These are phyloP conservation scores for Fusarium mexicanum DNA, from an alignment of 2,329 filamentous ascomycete genomes.

Conservation along the genomic window DNA sequence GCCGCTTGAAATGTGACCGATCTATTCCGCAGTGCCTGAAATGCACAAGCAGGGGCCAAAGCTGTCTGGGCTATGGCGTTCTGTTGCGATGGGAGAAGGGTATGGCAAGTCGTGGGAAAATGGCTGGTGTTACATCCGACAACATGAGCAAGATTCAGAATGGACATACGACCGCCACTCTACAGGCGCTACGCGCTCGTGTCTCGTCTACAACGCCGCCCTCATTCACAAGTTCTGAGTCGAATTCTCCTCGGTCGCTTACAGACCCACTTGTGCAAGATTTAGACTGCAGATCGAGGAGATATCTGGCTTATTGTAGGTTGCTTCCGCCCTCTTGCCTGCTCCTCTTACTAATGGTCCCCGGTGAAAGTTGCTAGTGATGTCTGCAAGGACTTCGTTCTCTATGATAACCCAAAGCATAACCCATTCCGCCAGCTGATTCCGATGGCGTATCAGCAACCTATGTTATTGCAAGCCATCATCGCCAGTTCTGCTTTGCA, in stretches of 20 bases:
- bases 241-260: not conserved
- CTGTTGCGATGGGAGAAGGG: not conserved
- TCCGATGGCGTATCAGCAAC: not conserved
- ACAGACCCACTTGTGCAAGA: not conserved
- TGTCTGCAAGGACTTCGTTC: not conserved
- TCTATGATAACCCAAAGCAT: not conserved
- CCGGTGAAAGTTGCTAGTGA: not conserved
- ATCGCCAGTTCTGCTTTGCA: not conserved
- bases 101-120: not conserved
- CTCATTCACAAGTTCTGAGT: not conserved
- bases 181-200: accelerated
- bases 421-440: not conserved
- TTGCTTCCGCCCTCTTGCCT: accelerated
- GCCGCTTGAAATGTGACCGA: not conserved
- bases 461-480: not conserved
- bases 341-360: accelerated
- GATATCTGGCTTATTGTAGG: not conserved
- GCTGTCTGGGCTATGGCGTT: not conserved
- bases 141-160: not conserved
- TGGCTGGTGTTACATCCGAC: not conserved
- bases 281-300: not conserved
- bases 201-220: not conserved
- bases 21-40: not conserved
- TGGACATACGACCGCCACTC: accelerated
- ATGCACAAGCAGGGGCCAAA: not conserved